Evolutionary conservation across 352 stramenopile genomes (phyloP).

Genomic region (Phytopythium montanum): DNA sequence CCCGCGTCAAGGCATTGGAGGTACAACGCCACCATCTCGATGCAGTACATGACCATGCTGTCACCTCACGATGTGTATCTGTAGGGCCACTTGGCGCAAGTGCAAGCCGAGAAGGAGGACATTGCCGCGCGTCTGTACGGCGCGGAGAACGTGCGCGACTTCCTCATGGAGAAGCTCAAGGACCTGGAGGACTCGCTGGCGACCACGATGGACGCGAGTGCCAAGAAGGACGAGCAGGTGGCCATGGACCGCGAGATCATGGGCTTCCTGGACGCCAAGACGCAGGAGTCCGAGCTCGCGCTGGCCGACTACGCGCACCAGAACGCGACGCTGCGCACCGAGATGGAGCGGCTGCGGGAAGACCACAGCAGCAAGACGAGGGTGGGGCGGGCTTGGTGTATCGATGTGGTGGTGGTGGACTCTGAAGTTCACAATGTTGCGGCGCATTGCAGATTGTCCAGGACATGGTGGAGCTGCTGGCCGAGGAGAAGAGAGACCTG

Average conservation of each 20-base stretch:
- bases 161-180: slow-evolving; percentile 84
- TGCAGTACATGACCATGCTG: background rate
- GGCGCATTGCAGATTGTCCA: slow-evolving; percentile 56
- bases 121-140: slow-evolving; percentile 60
- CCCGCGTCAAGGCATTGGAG: slow-evolving; percentile 67
- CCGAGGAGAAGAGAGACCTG: slow-evolving; percentile 74
- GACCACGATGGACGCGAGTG: slow-evolving; percentile 40
- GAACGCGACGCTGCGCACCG: slow-evolving; percentile 41
- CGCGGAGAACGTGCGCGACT: slow-evolving; percentile 77
- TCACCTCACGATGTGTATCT: background rate
- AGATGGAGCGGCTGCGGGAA: slow-evolving; percentile 48
- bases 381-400: slow-evolving; percentile 20
- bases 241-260: slow-evolving; percentile 80
- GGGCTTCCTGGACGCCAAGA: slow-evolving; percentile 74
- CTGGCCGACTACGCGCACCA: slow-evolving; percentile 51
- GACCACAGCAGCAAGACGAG: slow-evolving; percentile 53
- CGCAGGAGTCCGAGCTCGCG: slow-evolving; percentile 66
- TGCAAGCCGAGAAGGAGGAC: slow-evolving; percentile 80
- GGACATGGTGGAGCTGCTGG: slow-evolving; percentile 75
- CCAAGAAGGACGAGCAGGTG: slow-evolving; percentile 68
- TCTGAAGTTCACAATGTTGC: slow-evolving; percentile 1
- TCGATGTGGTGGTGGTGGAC: background rate
- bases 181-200: slow-evolving; percentile 66
- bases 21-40: slow-evolving; percentile 15
- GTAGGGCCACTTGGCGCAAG: slow-evolving; percentile 52